phyloP scores from a whole-genome alignment of 2,329 filamentous ascomycete genomes.

The Neopestalotiopsis sp. region DNA sequence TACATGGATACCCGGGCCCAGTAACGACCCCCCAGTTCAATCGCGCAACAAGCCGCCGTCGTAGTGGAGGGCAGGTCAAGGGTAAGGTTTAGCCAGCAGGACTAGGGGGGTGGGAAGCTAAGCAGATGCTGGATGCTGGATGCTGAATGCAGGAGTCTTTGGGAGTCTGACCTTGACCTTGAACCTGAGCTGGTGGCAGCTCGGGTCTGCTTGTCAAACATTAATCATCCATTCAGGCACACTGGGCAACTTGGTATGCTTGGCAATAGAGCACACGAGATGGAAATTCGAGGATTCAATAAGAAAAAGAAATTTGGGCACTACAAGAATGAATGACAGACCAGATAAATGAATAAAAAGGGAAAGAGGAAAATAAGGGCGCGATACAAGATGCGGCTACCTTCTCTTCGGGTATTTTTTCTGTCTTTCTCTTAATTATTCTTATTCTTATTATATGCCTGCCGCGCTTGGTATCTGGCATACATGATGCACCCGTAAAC shows the following conservation, averaged over 20 bases:
- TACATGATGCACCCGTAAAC: background rate
- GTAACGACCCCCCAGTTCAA: background rate
- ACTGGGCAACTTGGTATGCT: background rate
- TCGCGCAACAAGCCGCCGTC: background rate
- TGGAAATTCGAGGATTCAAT: background rate
- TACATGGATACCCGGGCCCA: background rate
- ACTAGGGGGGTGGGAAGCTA: background rate
- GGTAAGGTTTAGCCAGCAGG: constrained; percentile 7
- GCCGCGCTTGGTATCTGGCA: background rate
- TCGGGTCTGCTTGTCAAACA: background rate
- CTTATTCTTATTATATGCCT: background rate
- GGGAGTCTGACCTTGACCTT: background rate
- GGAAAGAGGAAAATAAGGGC: background rate
- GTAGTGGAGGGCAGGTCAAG: constrained; percentile 13
- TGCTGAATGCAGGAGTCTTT: background rate
- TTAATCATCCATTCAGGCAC: background rate
- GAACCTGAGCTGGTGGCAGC: background rate
- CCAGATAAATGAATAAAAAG: background rate
- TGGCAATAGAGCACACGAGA: background rate
- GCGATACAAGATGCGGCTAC: background rate
- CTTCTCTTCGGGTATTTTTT: background rate
- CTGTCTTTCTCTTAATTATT: background rate
- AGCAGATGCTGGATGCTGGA: background rate
- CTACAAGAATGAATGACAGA: background rate
- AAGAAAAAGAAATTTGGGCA: background rate